A percentile compares a stretch with the other conserved stretches of the same genome.
These are phyloP conservation scores for Talaromyces adpressus DNA, from an alignment of 495 filamentous ascomycete species.

Conservation along the genomic window DNA sequence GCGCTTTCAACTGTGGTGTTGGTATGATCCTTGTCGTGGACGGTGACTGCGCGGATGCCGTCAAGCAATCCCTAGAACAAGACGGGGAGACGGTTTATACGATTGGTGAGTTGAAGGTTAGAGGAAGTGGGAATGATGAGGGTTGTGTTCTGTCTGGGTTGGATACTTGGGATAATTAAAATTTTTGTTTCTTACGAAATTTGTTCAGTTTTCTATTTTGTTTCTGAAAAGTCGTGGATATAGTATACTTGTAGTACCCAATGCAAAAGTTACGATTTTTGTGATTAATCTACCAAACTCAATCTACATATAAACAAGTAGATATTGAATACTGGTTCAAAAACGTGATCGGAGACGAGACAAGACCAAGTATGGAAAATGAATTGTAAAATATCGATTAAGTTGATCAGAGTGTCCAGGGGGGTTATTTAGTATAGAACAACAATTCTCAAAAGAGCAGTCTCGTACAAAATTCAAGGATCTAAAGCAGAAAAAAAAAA, in stretches of 20 bases:
- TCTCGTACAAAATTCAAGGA: background rate
- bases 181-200: background rate
- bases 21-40: constrained; percentile 86
- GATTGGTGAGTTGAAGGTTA: constrained; percentile 59
- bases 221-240: background rate
- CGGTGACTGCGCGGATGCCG: constrained; percentile 42
- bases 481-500: background rate
- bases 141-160: constrained; percentile 65
- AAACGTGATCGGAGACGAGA: background rate
- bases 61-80: constrained; percentile 41
- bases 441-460: background rate
- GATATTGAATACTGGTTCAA: no score
- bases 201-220: constrained; percentile 9
- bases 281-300: background rate
- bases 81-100: constrained; percentile 69
- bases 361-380: background rate
- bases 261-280: background rate
- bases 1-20: constrained; percentile 90
- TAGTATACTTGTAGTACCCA: background rate
- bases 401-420: constrained; percentile 1
- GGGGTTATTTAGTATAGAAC: constrained; percentile 1
- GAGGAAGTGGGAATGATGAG: constrained; percentile 42
- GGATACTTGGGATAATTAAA: constrained; percentile 56
- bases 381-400: background rate
- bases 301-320: no score